Evolutionary conservation across 345 rosid species (phyloP), one percentile per base, ranked within the genome.

Genomic region (Odontarrhena argentea): DNA sequence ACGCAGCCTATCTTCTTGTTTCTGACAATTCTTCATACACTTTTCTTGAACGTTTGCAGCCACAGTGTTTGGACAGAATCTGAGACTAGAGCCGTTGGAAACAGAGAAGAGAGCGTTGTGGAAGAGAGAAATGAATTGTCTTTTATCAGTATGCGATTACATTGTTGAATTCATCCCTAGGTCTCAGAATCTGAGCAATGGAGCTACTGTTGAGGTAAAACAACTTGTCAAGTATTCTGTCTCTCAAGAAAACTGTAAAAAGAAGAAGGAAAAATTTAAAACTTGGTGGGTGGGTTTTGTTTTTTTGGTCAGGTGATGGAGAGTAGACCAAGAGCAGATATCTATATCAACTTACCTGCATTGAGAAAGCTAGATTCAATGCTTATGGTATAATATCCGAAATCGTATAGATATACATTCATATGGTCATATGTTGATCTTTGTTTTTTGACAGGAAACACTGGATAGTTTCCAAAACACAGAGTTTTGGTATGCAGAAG

Each of bases 401-500:
- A 30, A 30, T 1, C 11, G 9, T 37, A 3, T 25, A 26, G 4
- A 14, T 6, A 32, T 32, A 32, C 13, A 44, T 41, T 54, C 3
- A 51, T 65, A 4, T 18, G 26, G 30, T 53, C 3, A 2, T 14
- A 3, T 59, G 62, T 52, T 8, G 14, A 22, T 60, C 24, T 4
- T 44, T 42, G 53, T 28, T 35, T 55, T n/a, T 2, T 70, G 55
- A 77, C 92, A 90, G 99, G 99, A 94, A 69, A 83, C 84, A 64
- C 63, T 94, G 79, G 99, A 87, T 37, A 77, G 87, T 65, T 94
- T 94, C 72, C 77, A 85, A 42, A 84, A 84, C 62, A 77, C 69
- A 8, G 97, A 94, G 67, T 94, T 94, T 78, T 85, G 99, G 97
- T 94, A 94, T 58, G 91, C 87, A 70, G 97, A 94, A 60, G 85